Evolutionary conservation across 2,329 filamentous ascomycete genomes (phyloP).

Genomic region (Alternaria angustiovoidea): DNA sequence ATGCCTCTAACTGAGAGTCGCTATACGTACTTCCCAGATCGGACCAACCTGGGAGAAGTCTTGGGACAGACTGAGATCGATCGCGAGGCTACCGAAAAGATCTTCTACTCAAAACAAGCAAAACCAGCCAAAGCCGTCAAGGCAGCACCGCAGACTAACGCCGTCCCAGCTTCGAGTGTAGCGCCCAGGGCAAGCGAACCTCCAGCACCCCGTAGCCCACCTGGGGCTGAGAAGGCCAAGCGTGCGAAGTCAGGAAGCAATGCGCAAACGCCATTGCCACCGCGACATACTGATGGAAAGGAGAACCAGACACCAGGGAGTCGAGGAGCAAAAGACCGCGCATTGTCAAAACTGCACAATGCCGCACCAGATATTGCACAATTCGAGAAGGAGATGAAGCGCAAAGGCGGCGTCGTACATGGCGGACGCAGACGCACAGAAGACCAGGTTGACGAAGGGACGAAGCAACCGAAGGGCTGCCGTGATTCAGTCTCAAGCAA

Average conservation of each 20-base stretch:
- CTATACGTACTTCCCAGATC: conserved; percentile 85
- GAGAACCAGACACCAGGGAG: conserved; percentile 87
- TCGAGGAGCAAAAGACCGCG: conserved; percentile 87
- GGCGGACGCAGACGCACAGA: conserved; percentile 55
- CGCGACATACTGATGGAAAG: conserved; percentile 63
- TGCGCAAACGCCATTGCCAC: conserved; percentile 62
- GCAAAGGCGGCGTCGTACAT: conserved; percentile 71
- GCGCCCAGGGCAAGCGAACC: conserved; percentile 24
- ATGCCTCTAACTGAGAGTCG: conserved; percentile 75
- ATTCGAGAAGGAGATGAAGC: conserved; percentile 93
- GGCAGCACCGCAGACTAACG: conserved; percentile 23
- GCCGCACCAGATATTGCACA: conserved; percentile 85
- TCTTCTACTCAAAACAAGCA: conserved; percentile 61
- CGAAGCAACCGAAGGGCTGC: conserved; percentile 35
- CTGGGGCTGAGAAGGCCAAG: conserved; percentile 34
- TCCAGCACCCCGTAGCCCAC: conserved; percentile 14
- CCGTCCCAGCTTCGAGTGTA: conserved; percentile 31
- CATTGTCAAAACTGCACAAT: conserved; percentile 76
- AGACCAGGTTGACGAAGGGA: conserved; percentile 49
- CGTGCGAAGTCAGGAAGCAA: conserved; percentile 36
- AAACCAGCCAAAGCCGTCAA: conserved; percentile 36
- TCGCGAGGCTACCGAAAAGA: conserved; percentile 73
- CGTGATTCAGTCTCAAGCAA: conserved; percentile 55
- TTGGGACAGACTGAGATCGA: conserved; percentile 89
- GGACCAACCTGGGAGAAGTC: conserved; percentile 92